Conservation (phyloP, 2,329 filamentous ascomycete species). For the Phaeosphaeriaceae sp. region DNA sequence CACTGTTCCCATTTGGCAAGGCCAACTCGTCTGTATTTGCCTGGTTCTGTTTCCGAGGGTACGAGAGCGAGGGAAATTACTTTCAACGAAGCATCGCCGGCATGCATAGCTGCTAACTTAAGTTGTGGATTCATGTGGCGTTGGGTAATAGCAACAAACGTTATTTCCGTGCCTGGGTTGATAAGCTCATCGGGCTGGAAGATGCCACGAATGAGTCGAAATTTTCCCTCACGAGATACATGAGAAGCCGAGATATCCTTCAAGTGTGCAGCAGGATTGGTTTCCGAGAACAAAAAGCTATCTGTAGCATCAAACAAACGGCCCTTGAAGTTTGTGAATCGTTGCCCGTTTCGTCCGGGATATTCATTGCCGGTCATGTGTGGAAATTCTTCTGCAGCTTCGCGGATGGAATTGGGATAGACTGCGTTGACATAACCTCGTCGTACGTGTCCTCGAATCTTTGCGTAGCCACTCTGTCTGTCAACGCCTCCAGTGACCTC, state of each 20-base stretch:
- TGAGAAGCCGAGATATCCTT: neutral
- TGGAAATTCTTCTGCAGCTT: constrained; percentile 10
- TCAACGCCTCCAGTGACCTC: constrained; percentile 9
- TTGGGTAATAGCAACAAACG: constrained; percentile 30
- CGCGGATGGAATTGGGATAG: constrained; percentile 24
- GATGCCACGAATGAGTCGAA: constrained; percentile 18
- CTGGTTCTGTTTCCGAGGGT: constrained; percentile 6
- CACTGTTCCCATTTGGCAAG: constrained; percentile 28
- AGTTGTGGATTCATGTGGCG: too few relatives aligned
- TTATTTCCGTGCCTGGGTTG: constrained; percentile 18
- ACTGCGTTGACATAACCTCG: constrained; percentile 23
- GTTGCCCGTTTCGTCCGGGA: neutral
- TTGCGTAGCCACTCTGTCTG: constrained; percentile 13
- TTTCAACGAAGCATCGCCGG: constrained; percentile 8
- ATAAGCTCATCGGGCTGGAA: constrained; percentile 31
- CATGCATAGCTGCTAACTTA: too few relatives aligned
- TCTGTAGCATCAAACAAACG: constrained; percentile 16
- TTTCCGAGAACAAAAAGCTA: constrained; percentile 24
- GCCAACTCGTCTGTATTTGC: constrained; percentile 24
- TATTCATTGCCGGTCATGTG: constrained; percentile 12
- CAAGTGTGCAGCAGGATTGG: constrained; percentile 2
- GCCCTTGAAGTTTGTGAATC: constrained; percentile 14
- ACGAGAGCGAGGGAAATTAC: constrained; percentile 18
- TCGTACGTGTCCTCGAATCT: constrained; percentile 20
- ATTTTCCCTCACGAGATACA: constrained; percentile 7